Percentiles rank a stretch among this genome's conserved stretches.
These are phyloP conservation scores for Wakefieldia striispora DNA, from an alignment of 768 basidiomycete species.

Conservation along the genomic window DNA sequence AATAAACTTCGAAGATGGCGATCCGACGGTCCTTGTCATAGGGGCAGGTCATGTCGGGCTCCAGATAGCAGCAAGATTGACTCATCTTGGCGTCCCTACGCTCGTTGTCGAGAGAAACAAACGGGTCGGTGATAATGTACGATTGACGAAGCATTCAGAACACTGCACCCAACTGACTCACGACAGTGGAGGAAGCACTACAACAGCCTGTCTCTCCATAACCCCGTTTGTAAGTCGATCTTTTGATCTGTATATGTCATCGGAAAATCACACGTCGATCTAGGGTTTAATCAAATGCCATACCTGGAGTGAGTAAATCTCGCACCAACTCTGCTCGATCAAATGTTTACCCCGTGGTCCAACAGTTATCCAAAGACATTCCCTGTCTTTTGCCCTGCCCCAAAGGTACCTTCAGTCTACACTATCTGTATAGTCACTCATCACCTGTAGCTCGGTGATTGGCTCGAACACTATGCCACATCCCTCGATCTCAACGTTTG, in stretches of 20 bases:
- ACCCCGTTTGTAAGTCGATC: constrained; percentile 42
- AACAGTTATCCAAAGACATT: constrained; percentile 51
- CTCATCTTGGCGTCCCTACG: constrained; percentile 48
- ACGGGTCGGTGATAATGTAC: constrained; percentile 47
- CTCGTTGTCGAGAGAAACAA: constrained; percentile 53
- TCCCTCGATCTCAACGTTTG: constrained; percentile 61
- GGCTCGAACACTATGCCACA: constrained; percentile 60
- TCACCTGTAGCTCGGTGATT: constrained; percentile 49
- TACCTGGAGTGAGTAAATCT: constrained; percentile 46
- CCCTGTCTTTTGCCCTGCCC: constrained; percentile 49
- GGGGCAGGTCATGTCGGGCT: constrained; percentile 69
- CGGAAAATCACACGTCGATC: not conserved
- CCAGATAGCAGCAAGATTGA: constrained; percentile 58
- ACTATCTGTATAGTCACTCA: not conserved
- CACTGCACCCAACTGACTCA: constrained; percentile 1
- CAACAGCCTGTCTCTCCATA: constrained; percentile 52
- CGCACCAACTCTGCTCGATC: not conserved
- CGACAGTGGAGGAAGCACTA: constrained; percentile 54
- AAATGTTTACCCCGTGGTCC: not conserved
- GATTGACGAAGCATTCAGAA: not conserved
- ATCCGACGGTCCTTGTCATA: constrained; percentile 59
- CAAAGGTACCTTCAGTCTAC: constrained; percentile 37
- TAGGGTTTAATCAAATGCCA: constrained; percentile 54
- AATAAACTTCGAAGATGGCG: constrained; percentile 40
- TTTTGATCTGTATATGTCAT: constrained; percentile 3